Evolutionary conservation across 2,329 filamentous ascomycete genomes (phyloP).

Genomic region (Aspergillus phoenicis): DNA sequence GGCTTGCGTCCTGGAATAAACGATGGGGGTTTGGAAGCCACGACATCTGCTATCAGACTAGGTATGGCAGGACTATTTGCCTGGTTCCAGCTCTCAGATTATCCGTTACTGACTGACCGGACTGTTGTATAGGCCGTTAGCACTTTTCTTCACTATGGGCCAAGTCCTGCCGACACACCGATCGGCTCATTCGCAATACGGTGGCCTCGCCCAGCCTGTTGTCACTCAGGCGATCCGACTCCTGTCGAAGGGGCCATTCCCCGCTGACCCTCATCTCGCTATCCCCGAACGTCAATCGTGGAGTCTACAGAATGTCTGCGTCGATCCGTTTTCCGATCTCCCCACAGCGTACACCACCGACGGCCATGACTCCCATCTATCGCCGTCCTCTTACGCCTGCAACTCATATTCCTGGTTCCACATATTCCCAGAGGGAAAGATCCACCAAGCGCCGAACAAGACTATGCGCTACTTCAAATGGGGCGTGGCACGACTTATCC

Average conservation of each 20-base stretch:
- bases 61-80: slow-evolving; percentile 51
- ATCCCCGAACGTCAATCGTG: slow-evolving; percentile 38
- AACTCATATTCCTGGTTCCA: slow-evolving; percentile 85
- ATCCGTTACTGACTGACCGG: neutral
- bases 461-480: slow-evolving; percentile 97
- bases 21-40: slow-evolving; percentile 91
- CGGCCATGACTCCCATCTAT: slow-evolving; percentile 56
- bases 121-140: slow-evolving; percentile 56
- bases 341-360: slow-evolving; percentile 44
- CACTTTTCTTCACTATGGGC: slow-evolving; percentile 82
- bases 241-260: slow-evolving; percentile 68
- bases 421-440: slow-evolving; percentile 92
- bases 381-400: slow-evolving; percentile 70
- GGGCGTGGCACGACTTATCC: slow-evolving; percentile 87
- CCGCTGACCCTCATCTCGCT: slow-evolving; percentile 50
- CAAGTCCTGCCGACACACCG: slow-evolving; percentile 92
- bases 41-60: slow-evolving; percentile 91
- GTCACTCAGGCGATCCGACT: slow-evolving; percentile 83
- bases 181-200: slow-evolving; percentile 71
- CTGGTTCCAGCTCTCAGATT: neutral
- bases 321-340: slow-evolving; percentile 51
- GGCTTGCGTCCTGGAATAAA: slow-evolving; percentile 66
- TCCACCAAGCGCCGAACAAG: slow-evolving; percentile 79
- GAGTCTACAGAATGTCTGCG: slow-evolving; percentile 46
- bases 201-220: slow-evolving; percentile 87